Conservation (phyloP, 192 early-diverging fungal species). For the Backusella circina region DNA sequence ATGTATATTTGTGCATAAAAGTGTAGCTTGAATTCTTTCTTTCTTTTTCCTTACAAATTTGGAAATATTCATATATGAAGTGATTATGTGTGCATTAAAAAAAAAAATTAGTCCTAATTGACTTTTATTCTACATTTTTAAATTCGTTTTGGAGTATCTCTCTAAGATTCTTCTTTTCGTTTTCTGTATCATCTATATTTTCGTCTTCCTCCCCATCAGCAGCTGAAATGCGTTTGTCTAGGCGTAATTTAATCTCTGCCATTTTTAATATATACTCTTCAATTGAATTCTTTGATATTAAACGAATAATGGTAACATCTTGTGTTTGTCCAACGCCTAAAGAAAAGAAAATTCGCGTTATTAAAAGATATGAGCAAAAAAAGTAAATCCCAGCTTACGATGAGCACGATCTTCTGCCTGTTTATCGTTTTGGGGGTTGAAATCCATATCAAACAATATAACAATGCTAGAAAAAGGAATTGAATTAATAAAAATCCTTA, state of each 20-base stretch:
- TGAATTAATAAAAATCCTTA: background rate
- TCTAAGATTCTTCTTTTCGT: background rate
- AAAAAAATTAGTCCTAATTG: too few species aligned
- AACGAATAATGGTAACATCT: slow-evolving; percentile 72
- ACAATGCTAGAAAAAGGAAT: slow-evolving; percentile 43
- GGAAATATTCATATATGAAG: too few species aligned
- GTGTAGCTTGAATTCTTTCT: too few species aligned
- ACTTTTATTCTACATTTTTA: background rate
- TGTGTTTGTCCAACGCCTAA: slow-evolving; percentile 77
- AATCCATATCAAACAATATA: slow-evolving; percentile 75
- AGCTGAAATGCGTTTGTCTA: slow-evolving; percentile 48
- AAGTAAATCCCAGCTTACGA: slow-evolving; percentile 41
- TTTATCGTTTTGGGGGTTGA: slow-evolving; percentile 83
- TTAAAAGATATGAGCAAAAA: background rate
- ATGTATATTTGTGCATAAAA: too few species aligned
- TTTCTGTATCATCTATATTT: slow-evolving; percentile 29
- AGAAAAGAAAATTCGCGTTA: background rate
- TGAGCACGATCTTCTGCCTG: slow-evolving; percentile 89
- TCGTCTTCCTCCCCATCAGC: slow-evolving; percentile 15
- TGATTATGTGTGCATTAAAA: too few species aligned
- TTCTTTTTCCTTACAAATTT: too few species aligned
- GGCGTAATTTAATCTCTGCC: slow-evolving; percentile 57
- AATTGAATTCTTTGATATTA: slow-evolving; percentile 63
- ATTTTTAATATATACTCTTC: slow-evolving; percentile 65
- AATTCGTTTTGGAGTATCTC: background rate